These are phyloP conservation scores for Umbilicus rupestris DNA, from an alignment of 164 flowering plant genomes.

Conservation along the genomic window DNA sequence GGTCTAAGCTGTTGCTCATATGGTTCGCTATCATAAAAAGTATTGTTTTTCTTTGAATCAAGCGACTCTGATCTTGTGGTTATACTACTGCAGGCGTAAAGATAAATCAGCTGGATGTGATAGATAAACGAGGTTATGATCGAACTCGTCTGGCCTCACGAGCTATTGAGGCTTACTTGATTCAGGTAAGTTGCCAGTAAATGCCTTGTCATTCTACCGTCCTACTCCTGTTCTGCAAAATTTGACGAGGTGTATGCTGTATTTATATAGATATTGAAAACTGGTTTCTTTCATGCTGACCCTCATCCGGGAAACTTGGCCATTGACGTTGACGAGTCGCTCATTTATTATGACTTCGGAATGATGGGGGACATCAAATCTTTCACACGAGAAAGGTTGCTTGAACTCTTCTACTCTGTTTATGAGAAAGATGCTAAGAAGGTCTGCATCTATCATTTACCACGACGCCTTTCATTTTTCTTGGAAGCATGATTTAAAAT, in stretches of 20 bases:
- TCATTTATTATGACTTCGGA: constrained; percentile 93
- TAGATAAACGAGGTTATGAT: constrained; percentile 53
- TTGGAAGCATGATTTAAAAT: not conserved
- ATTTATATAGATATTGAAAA: constrained; percentile 58
- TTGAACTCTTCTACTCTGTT: constrained; percentile 77
- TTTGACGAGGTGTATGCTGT: not conserved
- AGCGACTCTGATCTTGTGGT: not conserved
- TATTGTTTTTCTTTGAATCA: not conserved
- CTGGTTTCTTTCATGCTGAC: constrained; percentile 98
- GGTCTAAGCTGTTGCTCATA: constrained; percentile 10
- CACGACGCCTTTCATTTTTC: not conserved
- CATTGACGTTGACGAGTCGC: constrained; percentile 69
- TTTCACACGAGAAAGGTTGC: constrained; percentile 70
- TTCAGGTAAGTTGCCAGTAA: constrained; percentile 44
- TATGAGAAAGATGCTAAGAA: constrained; percentile 94
- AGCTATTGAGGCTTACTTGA: constrained; percentile 79
- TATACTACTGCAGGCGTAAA: constrained; percentile 49
- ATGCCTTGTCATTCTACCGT: not conserved
- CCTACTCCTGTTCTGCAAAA: not conserved
- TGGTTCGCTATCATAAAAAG: not conserved
- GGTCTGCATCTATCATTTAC: constrained; percentile 25
- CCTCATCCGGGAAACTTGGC: constrained; percentile 99
- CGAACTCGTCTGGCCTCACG: constrained; percentile 74
- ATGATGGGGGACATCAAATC: constrained; percentile 98
- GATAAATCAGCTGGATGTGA: constrained; percentile 49